These are phyloP conservation scores for Amaranthus tricolor DNA, from an alignment of 179 eudicot species.

Conservation along the genomic window DNA sequence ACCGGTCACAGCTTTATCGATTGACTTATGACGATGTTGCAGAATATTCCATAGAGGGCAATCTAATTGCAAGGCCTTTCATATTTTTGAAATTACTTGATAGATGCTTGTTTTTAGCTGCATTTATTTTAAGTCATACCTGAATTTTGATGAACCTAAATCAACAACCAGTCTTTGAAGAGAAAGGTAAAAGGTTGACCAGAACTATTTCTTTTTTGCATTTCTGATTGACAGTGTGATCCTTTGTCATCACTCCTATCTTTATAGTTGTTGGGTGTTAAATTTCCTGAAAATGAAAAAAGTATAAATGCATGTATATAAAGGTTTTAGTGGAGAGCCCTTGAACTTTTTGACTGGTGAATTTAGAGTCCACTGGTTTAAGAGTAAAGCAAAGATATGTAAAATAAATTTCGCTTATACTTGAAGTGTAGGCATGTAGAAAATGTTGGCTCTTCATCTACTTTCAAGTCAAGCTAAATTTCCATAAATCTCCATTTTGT, in stretches of 20 bases:
- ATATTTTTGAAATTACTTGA: not conserved
- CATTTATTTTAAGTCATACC: not conserved
- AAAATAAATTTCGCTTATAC: slow-evolving; percentile 51
- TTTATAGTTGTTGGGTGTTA: slow-evolving; percentile 18
- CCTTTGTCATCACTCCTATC: slow-evolving; percentile 17
- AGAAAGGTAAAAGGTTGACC: slow-evolving; percentile 27
- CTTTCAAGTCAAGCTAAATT: slow-evolving; percentile 84
- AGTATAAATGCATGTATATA: slow-evolving; percentile 1
- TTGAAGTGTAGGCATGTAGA: slow-evolving; percentile 70
- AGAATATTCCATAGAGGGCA: slow-evolving; percentile 4
- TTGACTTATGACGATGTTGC: slow-evolving; percentile 22
- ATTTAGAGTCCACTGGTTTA: slow-evolving; percentile 34
- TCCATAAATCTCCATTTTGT: slow-evolving; percentile 39
- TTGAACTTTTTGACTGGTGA: slow-evolving; percentile 32
- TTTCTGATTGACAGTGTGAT: slow-evolving; percentile 8
- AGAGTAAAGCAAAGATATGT: slow-evolving; percentile 83
- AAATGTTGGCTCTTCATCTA: slow-evolving; percentile 51
- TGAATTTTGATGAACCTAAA: slow-evolving; percentile 1
- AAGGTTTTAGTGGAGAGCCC: slow-evolving; percentile 25
- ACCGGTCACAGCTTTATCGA: slow-evolving; percentile 46
- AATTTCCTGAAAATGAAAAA: slow-evolving; percentile 13
- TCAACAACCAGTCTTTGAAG: not conserved
- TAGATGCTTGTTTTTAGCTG: slow-evolving; percentile 1
- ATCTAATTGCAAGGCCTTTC: slow-evolving; percentile 10
- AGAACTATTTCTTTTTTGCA: slow-evolving; percentile 6